Evolutionary conservation across 2,329 filamentous ascomycete species (phyloP).

Genomic region (Talaromyces rugulosus): DNA sequence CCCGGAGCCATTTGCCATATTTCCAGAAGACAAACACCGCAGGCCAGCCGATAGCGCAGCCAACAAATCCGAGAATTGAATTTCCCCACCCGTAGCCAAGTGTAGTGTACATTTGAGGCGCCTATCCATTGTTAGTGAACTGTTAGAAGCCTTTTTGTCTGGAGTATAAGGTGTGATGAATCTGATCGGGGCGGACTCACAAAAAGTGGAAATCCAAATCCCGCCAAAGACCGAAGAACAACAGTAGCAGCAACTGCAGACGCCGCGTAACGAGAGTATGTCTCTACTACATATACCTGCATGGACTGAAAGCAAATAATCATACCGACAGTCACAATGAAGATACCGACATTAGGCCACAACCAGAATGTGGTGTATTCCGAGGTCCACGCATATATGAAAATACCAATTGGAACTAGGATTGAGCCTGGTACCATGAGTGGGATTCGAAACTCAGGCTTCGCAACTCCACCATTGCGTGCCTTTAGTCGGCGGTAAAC

Average conservation of each 20-base stretch:
- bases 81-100: slow-evolving; percentile 21
- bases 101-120: slow-evolving; percentile 15
- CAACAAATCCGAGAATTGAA: slow-evolving; percentile 24
- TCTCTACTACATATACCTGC: slow-evolving; percentile 27
- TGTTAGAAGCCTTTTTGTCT: neutral
- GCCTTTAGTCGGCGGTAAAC: slow-evolving; percentile 20
- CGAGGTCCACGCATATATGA: slow-evolving; percentile 50
- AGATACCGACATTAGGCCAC: slow-evolving; percentile 45
- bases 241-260: slow-evolving; percentile 18
- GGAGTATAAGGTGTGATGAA: neutral
- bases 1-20: slow-evolving; percentile 37
- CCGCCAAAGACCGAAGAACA: slow-evolving; percentile 19
- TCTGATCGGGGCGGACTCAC: slow-evolving; percentile 13
- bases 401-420: slow-evolving; percentile 45
- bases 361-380: slow-evolving; percentile 44
- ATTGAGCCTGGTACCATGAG: slow-evolving; percentile 49
- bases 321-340: slow-evolving; percentile 40
- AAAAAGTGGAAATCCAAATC: slow-evolving; percentile 24
- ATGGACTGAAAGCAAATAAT: slow-evolving; percentile 30
- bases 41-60: slow-evolving; percentile 28
- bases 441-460: slow-evolving; percentile 55
- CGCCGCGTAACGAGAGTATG: slow-evolving; percentile 20
- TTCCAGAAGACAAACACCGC: slow-evolving; percentile 44
- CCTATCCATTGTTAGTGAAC: neutral
- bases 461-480: slow-evolving; percentile 30